Conservation (phyloP, 495 filamentous ascomycete species). For the Penicillium tannophilum region DNA sequence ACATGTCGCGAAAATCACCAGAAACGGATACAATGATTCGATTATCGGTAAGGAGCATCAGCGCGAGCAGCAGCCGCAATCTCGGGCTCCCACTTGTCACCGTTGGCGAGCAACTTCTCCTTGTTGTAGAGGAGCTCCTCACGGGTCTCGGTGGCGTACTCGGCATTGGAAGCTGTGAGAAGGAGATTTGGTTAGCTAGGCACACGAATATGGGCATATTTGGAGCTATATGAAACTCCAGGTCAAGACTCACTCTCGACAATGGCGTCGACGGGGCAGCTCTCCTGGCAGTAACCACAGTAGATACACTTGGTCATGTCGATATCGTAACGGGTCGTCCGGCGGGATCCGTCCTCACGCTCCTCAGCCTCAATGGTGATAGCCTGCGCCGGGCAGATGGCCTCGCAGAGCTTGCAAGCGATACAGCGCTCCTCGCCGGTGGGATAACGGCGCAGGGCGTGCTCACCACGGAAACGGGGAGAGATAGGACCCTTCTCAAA, state of each 20-base stretch:
- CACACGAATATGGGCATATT: neutral
- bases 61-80: slow-evolving; percentile 88
- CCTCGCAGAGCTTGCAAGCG: slow-evolving; percentile 98
- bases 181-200: neutral
- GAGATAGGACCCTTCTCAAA: slow-evolving; percentile 99
- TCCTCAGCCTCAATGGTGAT: slow-evolving; percentile 99
- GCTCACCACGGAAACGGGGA: slow-evolving; percentile 95
- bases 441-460: slow-evolving; percentile 92
- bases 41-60: slow-evolving; percentile 84
- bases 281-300: slow-evolving; percentile 99
- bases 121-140: slow-evolving; percentile 99
- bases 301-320: slow-evolving; percentile 99
- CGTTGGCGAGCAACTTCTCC: slow-evolving; percentile 87
- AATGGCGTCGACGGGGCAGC: slow-evolving; percentile 97
- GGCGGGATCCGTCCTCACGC: slow-evolving; percentile 88
- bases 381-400: slow-evolving; percentile 93
- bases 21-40: slow-evolving; percentile 3
- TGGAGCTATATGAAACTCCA: neutral
- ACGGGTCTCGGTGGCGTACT: slow-evolving; percentile 96
- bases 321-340: slow-evolving; percentile 97
- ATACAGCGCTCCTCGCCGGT: slow-evolving; percentile 98
- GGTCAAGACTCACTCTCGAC: slow-evolving; percentile 68
- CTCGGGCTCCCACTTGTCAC: slow-evolving; percentile 98
- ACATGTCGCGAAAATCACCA: neutral
- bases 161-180: slow-evolving; percentile 76